Conservation (phyloP, 73 alveolate genomes). For the Tetrahymena borealis region DNA sequence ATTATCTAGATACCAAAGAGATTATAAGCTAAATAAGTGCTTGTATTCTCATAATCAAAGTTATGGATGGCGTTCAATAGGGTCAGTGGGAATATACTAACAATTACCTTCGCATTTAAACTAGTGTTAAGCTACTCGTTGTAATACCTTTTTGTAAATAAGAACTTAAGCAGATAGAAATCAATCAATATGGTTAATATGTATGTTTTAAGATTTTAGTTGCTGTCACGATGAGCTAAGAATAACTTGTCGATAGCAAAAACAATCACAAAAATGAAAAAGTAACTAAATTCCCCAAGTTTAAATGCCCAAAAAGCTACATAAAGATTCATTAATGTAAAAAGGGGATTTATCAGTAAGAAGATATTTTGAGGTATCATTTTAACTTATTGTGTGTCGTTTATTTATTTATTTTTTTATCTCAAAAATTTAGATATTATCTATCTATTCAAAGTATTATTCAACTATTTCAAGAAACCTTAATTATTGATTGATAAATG, state of each 20-base stretch:
- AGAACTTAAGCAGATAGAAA: not conserved
- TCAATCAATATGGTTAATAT: not conserved
- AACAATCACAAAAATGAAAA: not conserved
- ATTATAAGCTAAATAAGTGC: not conserved
- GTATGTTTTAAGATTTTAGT: not conserved
- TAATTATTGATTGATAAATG: no score
- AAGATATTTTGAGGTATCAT: not conserved
- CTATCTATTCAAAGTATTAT: no score
- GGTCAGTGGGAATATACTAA: not conserved
- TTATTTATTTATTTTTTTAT: no score
- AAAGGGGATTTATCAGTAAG: not conserved
- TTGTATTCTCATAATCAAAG: not conserved
- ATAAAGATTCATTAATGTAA: not conserved
- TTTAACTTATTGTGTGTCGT: no score
- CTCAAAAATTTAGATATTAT: no score
- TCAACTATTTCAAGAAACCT: no score
- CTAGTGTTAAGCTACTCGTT: not conserved
- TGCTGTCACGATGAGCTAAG: not conserved
- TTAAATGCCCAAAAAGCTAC: not conserved
- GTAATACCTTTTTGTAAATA: not conserved
- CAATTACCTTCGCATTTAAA: not conserved
- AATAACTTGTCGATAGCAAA: not conserved
- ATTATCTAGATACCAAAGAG: not conserved
- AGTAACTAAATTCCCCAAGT: not conserved
- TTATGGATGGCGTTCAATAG: not conserved